Evolutionary conservation across 2,329 filamentous ascomycete genomes (phyloP), one percentile per base, ranked within the genome.

Genomic region (Xylaria polymorpha): DNA sequence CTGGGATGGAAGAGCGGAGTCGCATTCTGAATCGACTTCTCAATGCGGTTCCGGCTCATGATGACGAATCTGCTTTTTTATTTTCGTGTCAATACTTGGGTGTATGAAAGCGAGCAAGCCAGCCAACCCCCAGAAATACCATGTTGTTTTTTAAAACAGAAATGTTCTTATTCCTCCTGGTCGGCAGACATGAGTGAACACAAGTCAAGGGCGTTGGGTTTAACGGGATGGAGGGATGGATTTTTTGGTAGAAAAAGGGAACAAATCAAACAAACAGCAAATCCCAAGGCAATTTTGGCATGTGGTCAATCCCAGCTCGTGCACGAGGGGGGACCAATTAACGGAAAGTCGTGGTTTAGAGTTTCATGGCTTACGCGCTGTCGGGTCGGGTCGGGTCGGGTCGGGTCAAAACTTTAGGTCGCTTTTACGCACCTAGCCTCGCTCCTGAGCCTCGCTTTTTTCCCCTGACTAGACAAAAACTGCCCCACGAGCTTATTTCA

Each of bases 11-110:
- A 61, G 48, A 15, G 50, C 35, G 20, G 43, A 20, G 25, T 29
- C 35, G 41, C 41, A 48, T 32, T 48, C 29, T 18, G 22, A 18
- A 29, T 43, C n/a, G n/a, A n/a, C n/a, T n/a, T 50, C 12, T 9
- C 48, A 14, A 37, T 39, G 60, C 18, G 43, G 4, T 44, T 15
- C 18, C 55, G 20, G 37, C 51, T 70, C 15, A 67, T 65, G 64
- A 70, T 70, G 59, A 69, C 37, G 63, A 69, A 48, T 64, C 44
- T 58, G 20, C 14, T 60, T 67, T 65, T 41, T 46, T 29, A 29
- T 29, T 37, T 39, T 61, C 57, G 37, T 65, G 57, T 61, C 22
- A 46, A 60, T 60, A 66, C 43, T 58, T 61, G 55, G 41, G 44
- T 39, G 55, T 58, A 51, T 35, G 43, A 22, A 61, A 60, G 56